These are phyloP conservation scores for Hanseniaspora vineae DNA, from an alignment of 805 yeast genomes.

Conservation along the genomic window DNA sequence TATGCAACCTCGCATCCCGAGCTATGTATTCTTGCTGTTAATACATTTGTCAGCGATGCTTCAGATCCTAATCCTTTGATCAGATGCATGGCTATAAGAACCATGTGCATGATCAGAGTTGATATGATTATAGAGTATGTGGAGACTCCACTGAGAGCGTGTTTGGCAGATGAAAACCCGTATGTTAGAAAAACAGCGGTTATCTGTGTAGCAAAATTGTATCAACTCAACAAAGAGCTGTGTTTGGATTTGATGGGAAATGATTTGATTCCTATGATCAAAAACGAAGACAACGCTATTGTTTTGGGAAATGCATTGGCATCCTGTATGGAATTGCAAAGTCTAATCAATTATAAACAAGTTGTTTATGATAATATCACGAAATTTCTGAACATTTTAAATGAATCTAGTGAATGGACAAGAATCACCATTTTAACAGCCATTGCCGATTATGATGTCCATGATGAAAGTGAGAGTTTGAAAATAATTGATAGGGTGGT, in stretches of 20 bases:
- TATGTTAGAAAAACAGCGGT: constrained; percentile 97
- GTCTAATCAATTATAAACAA: constrained; percentile 23
- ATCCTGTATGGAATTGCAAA: constrained; percentile 51
- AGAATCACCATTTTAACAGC: constrained; percentile 80
- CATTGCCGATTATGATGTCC: constrained; percentile 54
- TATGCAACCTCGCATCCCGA: constrained; percentile 96
- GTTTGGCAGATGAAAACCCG: constrained; percentile 86
- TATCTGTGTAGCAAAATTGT: constrained; percentile 89
- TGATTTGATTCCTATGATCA: constrained; percentile 49
- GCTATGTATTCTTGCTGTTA: constrained; percentile 87
- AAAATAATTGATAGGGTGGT: constrained; percentile 80
- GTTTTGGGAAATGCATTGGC: constrained; percentile 91
- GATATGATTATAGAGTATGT: constrained; percentile 91
- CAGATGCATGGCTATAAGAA: constrained; percentile 89
- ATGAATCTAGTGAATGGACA: constrained; percentile 99
- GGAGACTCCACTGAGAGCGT: constrained; percentile 77
- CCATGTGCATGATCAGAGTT: constrained; percentile 97
- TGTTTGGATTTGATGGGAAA: constrained; percentile 76
- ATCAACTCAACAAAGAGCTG: constrained; percentile 67
- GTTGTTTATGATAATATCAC: constrained; percentile 30
- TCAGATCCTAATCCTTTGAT: constrained; percentile 95
- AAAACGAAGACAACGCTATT: constrained; percentile 81
- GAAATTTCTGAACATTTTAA: constrained; percentile 68
- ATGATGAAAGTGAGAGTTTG: constrained; percentile 50
- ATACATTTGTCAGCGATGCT: constrained; percentile 88